Percentiles rank a stretch among this genome's conserved stretches.
Conservation (phyloP, 371 early-diverging fungal species). For the Saksenaea vasiformis region DNA sequence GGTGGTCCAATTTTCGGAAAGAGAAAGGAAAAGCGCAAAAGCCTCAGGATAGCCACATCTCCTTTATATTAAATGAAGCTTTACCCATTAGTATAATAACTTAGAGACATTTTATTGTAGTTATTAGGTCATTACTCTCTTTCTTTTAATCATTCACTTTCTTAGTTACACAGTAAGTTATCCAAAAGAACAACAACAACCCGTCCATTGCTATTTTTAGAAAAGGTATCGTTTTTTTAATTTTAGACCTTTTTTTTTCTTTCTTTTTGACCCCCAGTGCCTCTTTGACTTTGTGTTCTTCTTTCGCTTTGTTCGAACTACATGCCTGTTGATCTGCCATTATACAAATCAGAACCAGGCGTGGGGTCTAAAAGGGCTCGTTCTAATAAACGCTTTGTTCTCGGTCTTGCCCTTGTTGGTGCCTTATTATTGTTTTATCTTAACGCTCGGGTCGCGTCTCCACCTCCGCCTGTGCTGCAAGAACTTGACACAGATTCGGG, state of each 20-base stretch:
- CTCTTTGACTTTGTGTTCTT: background rate
- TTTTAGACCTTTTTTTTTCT: background rate
- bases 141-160: background rate
- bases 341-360: constrained; percentile 21
- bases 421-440: constrained; percentile 13
- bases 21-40: no score
- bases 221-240: no score
- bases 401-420: constrained; percentile 13
- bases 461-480: background rate
- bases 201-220: no score
- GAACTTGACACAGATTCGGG: background rate
- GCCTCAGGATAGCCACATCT: no score
- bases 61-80: background rate
- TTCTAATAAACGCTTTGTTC: constrained; percentile 15
- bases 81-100: background rate
- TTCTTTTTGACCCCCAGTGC: background rate
- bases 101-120: background rate
- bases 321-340: constrained; percentile 26
- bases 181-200: background rate
- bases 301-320: background rate
- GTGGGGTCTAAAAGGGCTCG: constrained; percentile 12
- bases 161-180: no score
- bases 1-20: no score
- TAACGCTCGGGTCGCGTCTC: constrained; percentile 10
- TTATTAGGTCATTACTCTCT: background rate